Base-by-base conservation (phyloP, 768 basidiomycete species). In the Hericium erinaceus region DNA sequence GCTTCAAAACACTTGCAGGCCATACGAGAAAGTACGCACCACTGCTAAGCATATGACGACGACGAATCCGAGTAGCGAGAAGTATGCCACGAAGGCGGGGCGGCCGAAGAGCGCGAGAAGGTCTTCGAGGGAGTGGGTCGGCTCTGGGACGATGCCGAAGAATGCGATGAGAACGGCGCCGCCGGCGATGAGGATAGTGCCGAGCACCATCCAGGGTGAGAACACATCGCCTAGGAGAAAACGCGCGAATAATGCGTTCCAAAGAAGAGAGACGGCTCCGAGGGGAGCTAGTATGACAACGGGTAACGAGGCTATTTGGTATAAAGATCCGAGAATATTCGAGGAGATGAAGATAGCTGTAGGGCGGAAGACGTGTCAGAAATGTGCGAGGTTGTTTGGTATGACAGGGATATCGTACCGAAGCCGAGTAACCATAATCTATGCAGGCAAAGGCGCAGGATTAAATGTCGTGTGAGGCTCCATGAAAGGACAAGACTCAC, bases 231-330 rank as follows among this genome's bases (percentile, higher is more conserved):
- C 91, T 12, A 95, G 79, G 41, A 95, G 78, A 41, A 95, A 65
- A 33, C 84, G 79, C 15, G 93, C 92, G 66, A 95, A 94, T 65
- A 95, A 81, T 4, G 93, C 93, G 68, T 98, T 98, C 89, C 89
- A 95, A 28, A 98, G 80, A 28, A 98, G 80, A 2, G 89, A 92
- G 33, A 95, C 89, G 0, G 93, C 94, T 11, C 94, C 94, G 4
- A 98, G 79, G 0, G 94, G 94, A 0, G 93, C 94, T 54, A 98
- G 86, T 57, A 98, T 91, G 59, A 95, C 93, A 61, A 98, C 91
- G 2, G 94, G 93, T 12, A 98, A 81, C 2, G 92, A 89, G 9
- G 92, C 92, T 44, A 98, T 92, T 73, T 95, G 94, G 63, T 95
- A 88, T 39, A 95, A 72, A 2, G 92, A 93, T 7, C 92, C 90